Conservation (phyloP, 2,329 filamentous ascomycete species). For the Nemania bipapillata region DNA sequence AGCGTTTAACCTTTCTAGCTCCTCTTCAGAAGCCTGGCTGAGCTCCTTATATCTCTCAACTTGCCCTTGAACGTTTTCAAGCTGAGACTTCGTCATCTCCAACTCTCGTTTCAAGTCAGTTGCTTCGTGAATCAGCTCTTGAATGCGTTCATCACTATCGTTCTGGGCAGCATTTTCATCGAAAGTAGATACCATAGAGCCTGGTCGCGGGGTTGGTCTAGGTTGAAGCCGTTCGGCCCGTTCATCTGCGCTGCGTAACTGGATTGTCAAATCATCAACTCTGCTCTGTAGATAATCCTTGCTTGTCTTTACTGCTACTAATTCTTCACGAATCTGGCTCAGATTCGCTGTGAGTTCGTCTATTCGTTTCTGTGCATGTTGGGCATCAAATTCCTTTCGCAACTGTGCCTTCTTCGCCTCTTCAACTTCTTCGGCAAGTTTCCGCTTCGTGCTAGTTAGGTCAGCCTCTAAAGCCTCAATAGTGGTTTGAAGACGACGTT, state of each 20-base stretch:
- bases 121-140: slow-evolving; percentile 85
- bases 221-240: slow-evolving; percentile 83
- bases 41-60: slow-evolving; percentile 89
- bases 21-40: slow-evolving; percentile 87
- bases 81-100: slow-evolving; percentile 80
- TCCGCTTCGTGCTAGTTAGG: slow-evolving; percentile 80
- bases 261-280: slow-evolving; percentile 87
- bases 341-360: slow-evolving; percentile 88
- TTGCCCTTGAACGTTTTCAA: slow-evolving; percentile 83
- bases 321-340: slow-evolving; percentile 83
- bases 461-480: slow-evolving; percentile 84
- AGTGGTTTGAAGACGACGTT: slow-evolving; percentile 80
- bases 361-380: slow-evolving; percentile 88
- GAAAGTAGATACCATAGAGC: slow-evolving; percentile 55
- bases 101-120: slow-evolving; percentile 88
- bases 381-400: slow-evolving; percentile 88
- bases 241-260: slow-evolving; percentile 89
- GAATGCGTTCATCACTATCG: slow-evolving; percentile 70
- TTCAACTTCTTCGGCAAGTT: slow-evolving; percentile 82
- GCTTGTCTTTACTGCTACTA: slow-evolving; percentile 85
- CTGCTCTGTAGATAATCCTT: slow-evolving; percentile 88
- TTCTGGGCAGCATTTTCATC: slow-evolving; percentile 56
- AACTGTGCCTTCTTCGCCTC: slow-evolving; percentile 84
- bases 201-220: slow-evolving; percentile 73
- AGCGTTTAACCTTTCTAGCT: slow-evolving; percentile 79